Percentiles rank a stretch among this genome's conserved stretches.
These are phyloP conservation scores for Kodamaea leandrae DNA, from an alignment of 805 yeast species.

Conservation along the genomic window DNA sequence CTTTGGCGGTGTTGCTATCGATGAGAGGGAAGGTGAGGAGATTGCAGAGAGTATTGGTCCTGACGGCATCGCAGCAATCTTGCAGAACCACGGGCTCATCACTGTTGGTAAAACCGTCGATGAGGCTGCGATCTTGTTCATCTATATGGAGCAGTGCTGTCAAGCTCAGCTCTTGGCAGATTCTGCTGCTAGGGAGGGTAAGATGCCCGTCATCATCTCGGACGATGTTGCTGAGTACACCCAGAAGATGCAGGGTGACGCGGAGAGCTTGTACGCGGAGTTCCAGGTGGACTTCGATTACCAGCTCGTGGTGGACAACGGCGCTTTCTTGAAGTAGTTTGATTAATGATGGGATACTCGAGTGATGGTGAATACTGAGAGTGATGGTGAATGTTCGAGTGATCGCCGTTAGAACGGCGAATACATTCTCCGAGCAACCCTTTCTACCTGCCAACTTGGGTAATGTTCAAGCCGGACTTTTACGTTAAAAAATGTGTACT, in stretches of 20 bases:
- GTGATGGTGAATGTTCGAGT: too few species aligned
- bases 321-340: slow-evolving; percentile 22
- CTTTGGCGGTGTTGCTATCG: slow-evolving; percentile 80
- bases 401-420: too few species aligned
- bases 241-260: slow-evolving; percentile 55
- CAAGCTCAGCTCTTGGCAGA: slow-evolving; percentile 66
- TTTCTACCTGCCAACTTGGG: too few species aligned
- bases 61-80: slow-evolving; percentile 53
- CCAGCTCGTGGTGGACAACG: slow-evolving; percentile 22
- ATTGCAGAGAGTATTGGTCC: slow-evolving; percentile 60
- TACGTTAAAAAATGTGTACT: too few species aligned
- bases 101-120: slow-evolving; percentile 71
- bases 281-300: slow-evolving; percentile 67
- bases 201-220: slow-evolving; percentile 38
- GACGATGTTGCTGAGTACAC: slow-evolving; percentile 57
- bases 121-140: slow-evolving; percentile 68
- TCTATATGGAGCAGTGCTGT: slow-evolving; percentile 62
- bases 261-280: slow-evolving; percentile 67
- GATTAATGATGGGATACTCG: neutral
- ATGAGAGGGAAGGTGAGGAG: slow-evolving; percentile 57
- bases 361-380: neutral
- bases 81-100: slow-evolving; percentile 71
- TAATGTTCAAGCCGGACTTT: too few species aligned
- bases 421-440: too few species aligned
- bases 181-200: slow-evolving; percentile 45